Conservation (phyloP, 2,329 filamentous ascomycete genomes). For the Madurella mycetomatis region DNA sequence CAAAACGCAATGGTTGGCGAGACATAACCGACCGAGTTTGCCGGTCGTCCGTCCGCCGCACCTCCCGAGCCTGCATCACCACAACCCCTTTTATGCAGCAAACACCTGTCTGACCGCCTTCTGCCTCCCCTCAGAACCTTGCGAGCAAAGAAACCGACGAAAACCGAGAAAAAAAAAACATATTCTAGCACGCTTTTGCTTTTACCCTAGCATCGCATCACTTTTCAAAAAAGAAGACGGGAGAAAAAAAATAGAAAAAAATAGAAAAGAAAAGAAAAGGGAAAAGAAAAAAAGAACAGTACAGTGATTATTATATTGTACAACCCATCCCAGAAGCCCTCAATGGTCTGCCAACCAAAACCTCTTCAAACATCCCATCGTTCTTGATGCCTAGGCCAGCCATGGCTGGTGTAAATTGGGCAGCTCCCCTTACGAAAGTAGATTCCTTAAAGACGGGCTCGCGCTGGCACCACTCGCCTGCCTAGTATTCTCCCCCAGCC, state of each 20-base stretch:
- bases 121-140: background rate
- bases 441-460: constrained; percentile 69
- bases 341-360: background rate
- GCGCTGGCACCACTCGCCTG: constrained; percentile 66
- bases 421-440: constrained; percentile 42
- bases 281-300: background rate
- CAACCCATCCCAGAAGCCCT: background rate
- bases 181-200: background rate
- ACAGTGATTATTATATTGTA: background rate
- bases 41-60: background rate
- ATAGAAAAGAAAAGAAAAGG: too few relatives aligned
- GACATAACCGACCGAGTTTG: background rate
- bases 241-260: too few relatives aligned
- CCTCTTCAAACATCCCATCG: background rate
- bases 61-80: background rate
- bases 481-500: constrained; percentile 25
- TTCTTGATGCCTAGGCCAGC: background rate
- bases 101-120: background rate
- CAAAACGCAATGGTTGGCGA: background rate
- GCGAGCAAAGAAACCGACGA: background rate
- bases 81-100: background rate
- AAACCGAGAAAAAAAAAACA: background rate
- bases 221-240: background rate
- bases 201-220: background rate
- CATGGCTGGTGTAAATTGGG: too few relatives aligned